These are phyloP conservation scores for Tuber aestivum DNA, from an alignment of 495 filamentous ascomycete genomes.

Conservation along the genomic window DNA sequence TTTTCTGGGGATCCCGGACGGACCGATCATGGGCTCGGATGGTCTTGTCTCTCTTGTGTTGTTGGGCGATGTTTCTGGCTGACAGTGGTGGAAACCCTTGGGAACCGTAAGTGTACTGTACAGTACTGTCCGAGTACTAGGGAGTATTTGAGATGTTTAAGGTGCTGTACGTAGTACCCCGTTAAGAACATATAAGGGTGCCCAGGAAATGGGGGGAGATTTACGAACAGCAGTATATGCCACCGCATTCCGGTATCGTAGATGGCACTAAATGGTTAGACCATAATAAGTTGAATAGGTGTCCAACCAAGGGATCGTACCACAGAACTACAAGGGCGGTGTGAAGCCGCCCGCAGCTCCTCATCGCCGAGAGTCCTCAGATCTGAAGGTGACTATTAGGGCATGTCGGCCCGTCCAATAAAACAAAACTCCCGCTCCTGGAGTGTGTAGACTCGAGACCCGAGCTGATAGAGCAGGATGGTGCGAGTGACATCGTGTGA, in stretches of 20 bases:
- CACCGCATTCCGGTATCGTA: not conserved
- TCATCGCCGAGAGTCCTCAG: not conserved
- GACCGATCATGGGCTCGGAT: too few relatives aligned
- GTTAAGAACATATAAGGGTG: too few relatives aligned
- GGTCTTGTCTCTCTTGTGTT: too few relatives aligned
- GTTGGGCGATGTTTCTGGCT: too few relatives aligned
- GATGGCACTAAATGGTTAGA: not conserved
- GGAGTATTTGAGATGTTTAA: too few relatives aligned
- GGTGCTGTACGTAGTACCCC: too few relatives aligned
- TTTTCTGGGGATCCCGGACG: too few relatives aligned
- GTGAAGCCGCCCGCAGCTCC: not conserved
- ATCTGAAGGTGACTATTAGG: not conserved
- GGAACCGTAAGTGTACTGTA: too few relatives aligned
- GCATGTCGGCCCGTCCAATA: not conserved
- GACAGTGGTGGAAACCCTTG: too few relatives aligned
- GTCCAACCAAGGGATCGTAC: not conserved
- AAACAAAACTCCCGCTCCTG: not conserved
- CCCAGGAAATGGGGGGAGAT: too few relatives aligned
- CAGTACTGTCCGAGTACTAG: too few relatives aligned
- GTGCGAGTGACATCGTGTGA: not conserved
- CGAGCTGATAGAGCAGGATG: not conserved
- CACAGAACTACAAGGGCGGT: not conserved
- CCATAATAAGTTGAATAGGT: not conserved
- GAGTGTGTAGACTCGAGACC: not conserved
- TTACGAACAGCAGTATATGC: not conserved